These are phyloP conservation scores for Phragmites australis DNA, from an alignment of 176 grass and related monocot genomes.

Conservation along the genomic window DNA sequence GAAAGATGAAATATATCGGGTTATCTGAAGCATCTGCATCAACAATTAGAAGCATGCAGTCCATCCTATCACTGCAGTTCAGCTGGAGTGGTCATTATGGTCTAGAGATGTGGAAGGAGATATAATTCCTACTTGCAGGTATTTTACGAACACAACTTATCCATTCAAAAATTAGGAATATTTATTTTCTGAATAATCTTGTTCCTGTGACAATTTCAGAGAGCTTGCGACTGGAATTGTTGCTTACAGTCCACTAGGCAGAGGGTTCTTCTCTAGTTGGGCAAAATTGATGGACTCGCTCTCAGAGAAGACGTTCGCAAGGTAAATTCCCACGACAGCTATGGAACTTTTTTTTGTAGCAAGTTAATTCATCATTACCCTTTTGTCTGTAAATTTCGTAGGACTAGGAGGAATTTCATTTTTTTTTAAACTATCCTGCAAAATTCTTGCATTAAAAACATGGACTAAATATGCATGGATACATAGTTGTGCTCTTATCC, in stretches of 20 bases:
- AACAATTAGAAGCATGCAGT: slow-evolving; percentile 74
- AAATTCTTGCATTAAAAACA: neutral
- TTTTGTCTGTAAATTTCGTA: too few species aligned
- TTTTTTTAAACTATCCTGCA: neutral
- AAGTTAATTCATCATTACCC: too few species aligned
- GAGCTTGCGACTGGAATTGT: slow-evolving; percentile 54
- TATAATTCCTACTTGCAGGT: slow-evolving; percentile 68
- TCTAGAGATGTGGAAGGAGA: slow-evolving; percentile 59
- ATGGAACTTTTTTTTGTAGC: neutral
- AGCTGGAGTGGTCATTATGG: slow-evolving; percentile 75
- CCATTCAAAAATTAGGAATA: neutral
- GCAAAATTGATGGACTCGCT: slow-evolving; percentile 47
- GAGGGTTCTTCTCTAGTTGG: slow-evolving; percentile 61
- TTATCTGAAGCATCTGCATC: slow-evolving; percentile 60
- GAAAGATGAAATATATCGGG: slow-evolving; percentile 73
- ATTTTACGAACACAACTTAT: neutral
- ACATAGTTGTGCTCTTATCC: neutral
- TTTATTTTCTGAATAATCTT: neutral
- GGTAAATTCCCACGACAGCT: slow-evolving; percentile 28
- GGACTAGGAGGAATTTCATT: too few species aligned
- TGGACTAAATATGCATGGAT: neutral
- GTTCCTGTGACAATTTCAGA: slow-evolving; percentile 12
- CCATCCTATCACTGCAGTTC: slow-evolving; percentile 61
- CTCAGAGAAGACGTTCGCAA: slow-evolving; percentile 56
- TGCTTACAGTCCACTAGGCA: slow-evolving; percentile 67